phyloP scores from a whole-genome alignment of 2,329 filamentous ascomycete genomes.

The Orbilia ellipsospora region DNA sequence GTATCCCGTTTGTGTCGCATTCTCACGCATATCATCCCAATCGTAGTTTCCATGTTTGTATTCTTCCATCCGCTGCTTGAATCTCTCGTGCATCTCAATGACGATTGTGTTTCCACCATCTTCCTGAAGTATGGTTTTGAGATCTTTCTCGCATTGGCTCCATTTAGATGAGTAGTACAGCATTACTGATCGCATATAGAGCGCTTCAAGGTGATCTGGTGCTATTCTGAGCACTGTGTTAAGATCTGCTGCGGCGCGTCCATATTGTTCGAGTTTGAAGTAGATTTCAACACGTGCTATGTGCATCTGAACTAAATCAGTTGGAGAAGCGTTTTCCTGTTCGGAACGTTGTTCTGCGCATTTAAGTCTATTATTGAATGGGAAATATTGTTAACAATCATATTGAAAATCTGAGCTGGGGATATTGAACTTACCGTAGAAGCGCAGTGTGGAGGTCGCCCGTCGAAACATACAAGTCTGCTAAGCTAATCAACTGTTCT shows the following conservation, averaged over 20 bases:
- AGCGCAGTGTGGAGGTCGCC: conserved; percentile 19
- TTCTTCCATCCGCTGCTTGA: conserved; percentile 32
- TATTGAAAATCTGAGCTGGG: background rate
- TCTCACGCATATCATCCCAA: conserved; percentile 40
- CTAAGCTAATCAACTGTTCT: conserved; percentile 11
- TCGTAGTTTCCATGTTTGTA: conserved; percentile 37
- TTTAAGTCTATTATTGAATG: conserved; percentile 4
- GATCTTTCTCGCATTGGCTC: conserved; percentile 24
- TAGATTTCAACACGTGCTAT: conserved; percentile 24
- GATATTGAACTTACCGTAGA: conserved; percentile 6
- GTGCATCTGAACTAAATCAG: background rate
- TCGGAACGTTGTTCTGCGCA: conserved; percentile 25
- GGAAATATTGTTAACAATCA: background rate
- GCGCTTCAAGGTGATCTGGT: conserved; percentile 10
- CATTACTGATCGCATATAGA: conserved; percentile 19
- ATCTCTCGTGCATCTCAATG: conserved; percentile 4
- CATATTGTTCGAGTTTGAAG: conserved; percentile 14
- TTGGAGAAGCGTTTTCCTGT: background rate
- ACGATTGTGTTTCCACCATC: conserved; percentile 5
- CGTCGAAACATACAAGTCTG: conserved; percentile 4
- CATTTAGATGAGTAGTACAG: conserved; percentile 32
- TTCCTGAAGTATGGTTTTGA: conserved; percentile 3
- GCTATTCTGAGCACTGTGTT: conserved; percentile 19
- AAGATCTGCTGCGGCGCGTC: conserved; percentile 11
- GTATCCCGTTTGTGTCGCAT: background rate